Evolutionary conservation across 108 stramenopile species (phyloP), one percentile per base, ranked within the genome.

Genomic region (Tribonema minus): DNA sequence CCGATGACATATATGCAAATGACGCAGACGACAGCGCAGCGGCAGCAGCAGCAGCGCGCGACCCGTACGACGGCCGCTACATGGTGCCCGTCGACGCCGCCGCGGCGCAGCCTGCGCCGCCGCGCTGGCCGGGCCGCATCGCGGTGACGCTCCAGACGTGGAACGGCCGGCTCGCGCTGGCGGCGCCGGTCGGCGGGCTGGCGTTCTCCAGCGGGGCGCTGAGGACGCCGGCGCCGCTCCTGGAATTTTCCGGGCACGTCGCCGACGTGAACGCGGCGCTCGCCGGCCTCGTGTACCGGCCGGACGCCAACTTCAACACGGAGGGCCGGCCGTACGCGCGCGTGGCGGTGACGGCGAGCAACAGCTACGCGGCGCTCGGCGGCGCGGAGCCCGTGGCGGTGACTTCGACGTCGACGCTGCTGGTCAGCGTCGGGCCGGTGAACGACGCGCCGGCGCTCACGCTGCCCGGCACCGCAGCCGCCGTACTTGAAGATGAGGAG

Each of bases 281-380:
- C 2, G 25, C 27, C 2, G 39, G 60, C 3, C 33, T 46, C 23
- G 26, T 69, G 29, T 78, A 78, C 68, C 59, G 77, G 2, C 67
- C 67, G 31, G 77, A 78, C 26, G 64, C 30, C 29, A 23, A 78
- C 77, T 78, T 59, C 67, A 78, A 69, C 67, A 78, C 77, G 25
- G 5, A 46, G 25, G 77, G 77, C 34, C 20, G 41, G 29, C 20
- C 40, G 23, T 38, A 38, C 28, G 46, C 25, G n/a, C 25, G 33
- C 20, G 1, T 78, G 7, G 29, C 68, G 3, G 30, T 78, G 5
- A 30, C 36, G 3, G 67, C 38, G 3, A 78, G 66, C 59, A 78
- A 78, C 31, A 78, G 77, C 61, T 64, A 78, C 60, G 67, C 68
- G 27, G 76, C 65, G 2, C 67, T 77, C 26, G 76, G 76, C 37